Evolutionary conservation across 768 basidiomycete species (phyloP), one percentile per base, ranked within the genome.

Genomic region (Termitomyces sp.): DNA sequence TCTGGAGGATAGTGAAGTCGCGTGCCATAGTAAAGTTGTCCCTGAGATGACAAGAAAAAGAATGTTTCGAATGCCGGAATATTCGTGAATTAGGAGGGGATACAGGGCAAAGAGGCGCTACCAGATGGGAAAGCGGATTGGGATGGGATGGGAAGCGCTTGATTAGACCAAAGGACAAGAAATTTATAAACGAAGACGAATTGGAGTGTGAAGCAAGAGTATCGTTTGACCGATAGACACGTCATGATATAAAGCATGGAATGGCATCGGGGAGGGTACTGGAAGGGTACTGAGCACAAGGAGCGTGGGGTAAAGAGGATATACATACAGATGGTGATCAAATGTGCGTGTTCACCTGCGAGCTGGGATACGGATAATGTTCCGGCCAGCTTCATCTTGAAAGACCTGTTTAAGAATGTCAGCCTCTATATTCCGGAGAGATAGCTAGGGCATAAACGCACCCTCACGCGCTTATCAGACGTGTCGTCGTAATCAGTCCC

Each of bases 391-490:
- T n/a, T 60, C 52, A 37, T 54, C 48, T 48, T 45, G 41, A 12
- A 52, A 61, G 60, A 66, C 64, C 58, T 35, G n/a, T 10, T 3
- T n/a, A 3, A 34, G 10, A 41, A 40, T 54, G 42, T 60, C 9
- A 56, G 30, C 17, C 30, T 42, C 44, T 27, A 25, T 28, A 40
- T 40, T 17, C 32, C n/a, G 34, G 6, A 17, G 52, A 39, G 46
- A 23, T 45, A 12, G n/a, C 25, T 14, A 14, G 43, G 23, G 23
- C 30, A 46, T 40, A 21, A n/a, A 30, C 42, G 28, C 48, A 73
- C 76, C 68, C 71, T 77, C n/a, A 73, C 70, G 34, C 76, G 71
- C 58, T 77, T 79, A 58, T 73, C 75, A 28, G 60, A 56, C 43
- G 42, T 46, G 23, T 52, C 43, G 12, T 62, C 60, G 12, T 39